Evolutionary conservation across 78 protist species (phyloP), one percentile per base, ranked within the genome.

Genomic region (Cavenderia fasciculata): DNA sequence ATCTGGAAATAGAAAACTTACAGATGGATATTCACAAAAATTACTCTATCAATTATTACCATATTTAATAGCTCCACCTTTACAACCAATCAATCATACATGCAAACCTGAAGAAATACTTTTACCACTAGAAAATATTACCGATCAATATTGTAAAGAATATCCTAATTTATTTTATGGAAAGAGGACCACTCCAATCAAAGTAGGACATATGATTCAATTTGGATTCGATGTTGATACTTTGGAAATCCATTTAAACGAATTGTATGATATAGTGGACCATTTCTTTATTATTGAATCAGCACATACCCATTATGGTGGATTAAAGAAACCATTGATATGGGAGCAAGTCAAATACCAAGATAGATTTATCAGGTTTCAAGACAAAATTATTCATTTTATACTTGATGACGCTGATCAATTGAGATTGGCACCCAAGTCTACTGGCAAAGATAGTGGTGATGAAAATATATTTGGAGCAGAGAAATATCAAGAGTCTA

Each of bases 261-360:
- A 62, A 36, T 3, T 62, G 16, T 62, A 62, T 11, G 70, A 62
- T 36, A 62, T 62, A 19, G 70, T 62, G 3, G 70, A 62, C 34
- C 36, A 62, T 36, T 62, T 62, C 47, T 62, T 62, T 18, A 62
- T 62, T 19, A 36, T 62, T 6, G 70, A 62, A 33, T 11, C 46
- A 33, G 34, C 70, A 12, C 27, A 29, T 7, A 62, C 70, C 14
- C 70, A 62, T 36, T 62, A 62, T 62, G 47, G 34, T 62, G 34
- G 10, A 36, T 21, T 62, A 36, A 62, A 62, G 16, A 62, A 62
- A 62, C 70, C 70, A 62, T 62, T 62, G 3, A 62, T 62, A 29
- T 62, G 70, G 70, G 70, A 62, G 16, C 70, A 62, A 34, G 70
- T 62, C 34, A 62, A 62, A 62, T 25, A 29, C 19, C 70, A 62